Evolutionary conservation across 495 filamentous ascomycete species (phyloP), one percentile per base, ranked within the genome.

Genomic region (Daldinia vernicosa): DNA sequence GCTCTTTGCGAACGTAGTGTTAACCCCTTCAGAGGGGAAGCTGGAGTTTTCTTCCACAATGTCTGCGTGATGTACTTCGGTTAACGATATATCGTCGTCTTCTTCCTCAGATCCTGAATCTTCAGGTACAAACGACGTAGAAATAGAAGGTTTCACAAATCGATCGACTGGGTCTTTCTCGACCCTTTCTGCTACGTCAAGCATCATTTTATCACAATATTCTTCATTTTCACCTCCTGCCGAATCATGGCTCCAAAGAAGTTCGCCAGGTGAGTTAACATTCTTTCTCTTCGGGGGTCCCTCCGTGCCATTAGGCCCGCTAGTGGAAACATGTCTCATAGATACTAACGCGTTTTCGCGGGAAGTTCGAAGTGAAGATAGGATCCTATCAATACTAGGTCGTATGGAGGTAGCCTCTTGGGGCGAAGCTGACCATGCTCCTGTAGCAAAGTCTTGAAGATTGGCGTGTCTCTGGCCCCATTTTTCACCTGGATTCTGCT

Each of bases 361-460:
- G 22, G 66, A 53, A 40, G 32, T 73, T 40, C 54, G 39, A 14
- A 68, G 54, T 15, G 72, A 75, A 32, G 72, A 75, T 47, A 77
- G 53, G 7, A 75, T 65, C 15, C 26, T 56, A 26, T 60, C 65
- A 28, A 75, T 69, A 22, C 22, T 51, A 33, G 61, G 61, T 9
- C 30, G 8, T 17, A 32, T 57, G 4, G 64, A 51, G 15, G 55
- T 27, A 6, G 27, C 43, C 26, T 57, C 62, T 33, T 74, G 67
- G 40, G 67, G 72, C 24, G 26, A 53, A 32, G 45, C 32, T 43
- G 74, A 71, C 75, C 75, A 77, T 26, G 75, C 53, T 19, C 75
- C 73, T 7, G 70, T 74, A 3, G 51, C 26, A 22, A 70, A 73
- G 33, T 77, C 63, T 67, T 77, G 75, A 59, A 77, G 66, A 43